Base-by-base conservation (phyloP, 139 green algal species). In the Chlorella sorokiniana region DNA sequence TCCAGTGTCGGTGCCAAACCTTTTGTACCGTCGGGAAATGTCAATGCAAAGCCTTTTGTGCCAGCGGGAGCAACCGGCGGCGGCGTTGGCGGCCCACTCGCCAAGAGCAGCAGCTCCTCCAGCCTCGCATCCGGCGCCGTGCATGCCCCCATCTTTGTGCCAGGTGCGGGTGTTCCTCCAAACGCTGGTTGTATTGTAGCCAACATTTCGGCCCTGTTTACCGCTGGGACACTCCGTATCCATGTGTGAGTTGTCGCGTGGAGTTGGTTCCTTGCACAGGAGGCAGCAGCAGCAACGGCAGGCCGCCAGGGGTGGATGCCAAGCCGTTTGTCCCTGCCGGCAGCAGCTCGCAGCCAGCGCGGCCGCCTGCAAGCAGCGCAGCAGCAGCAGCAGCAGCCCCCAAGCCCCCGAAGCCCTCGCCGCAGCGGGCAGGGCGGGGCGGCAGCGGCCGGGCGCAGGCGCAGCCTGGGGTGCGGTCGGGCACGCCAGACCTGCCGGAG, bases 401-500 rank as follows among this genome's bases (percentile, higher is more conserved):
- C 72, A 79, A 71, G 75, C 59, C 56, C 18, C 75, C 75, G 33
- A 54, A 73, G 45, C 45, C 38, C n/a, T 81, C 61, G 1, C 81
- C 31, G 3, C 14, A 8, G 38, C 48, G 38, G 42, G 29, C 44
- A 27, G 54, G 10, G 2, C 38, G 81, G 44, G 35, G 42, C 72
- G 52, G 69, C 59, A 67, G 62, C 52, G 72, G 23, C 51, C 35
- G 2, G 51, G 35, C 18, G 41, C 16, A 31, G 4, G 10, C 52
- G 4, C 48, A 76, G 72, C 16, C 35, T 14, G 68, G 69, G 4
- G 56, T 72, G 56, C 27, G 31, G 16, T n/a, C 3, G 25, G 31
- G 25, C 45, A 70, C 67, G 1, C 75, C 73, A 27, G 81, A 84
- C 37, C 33, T 92, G 48, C 86, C 86, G n/a, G 88, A 90, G 8